A percentile compares a stretch with the other conserved stretches of the same genome.
These are phyloP conservation scores for Apocynum venetum DNA, from an alignment of 257 asterid species.

Conservation along the genomic window DNA sequence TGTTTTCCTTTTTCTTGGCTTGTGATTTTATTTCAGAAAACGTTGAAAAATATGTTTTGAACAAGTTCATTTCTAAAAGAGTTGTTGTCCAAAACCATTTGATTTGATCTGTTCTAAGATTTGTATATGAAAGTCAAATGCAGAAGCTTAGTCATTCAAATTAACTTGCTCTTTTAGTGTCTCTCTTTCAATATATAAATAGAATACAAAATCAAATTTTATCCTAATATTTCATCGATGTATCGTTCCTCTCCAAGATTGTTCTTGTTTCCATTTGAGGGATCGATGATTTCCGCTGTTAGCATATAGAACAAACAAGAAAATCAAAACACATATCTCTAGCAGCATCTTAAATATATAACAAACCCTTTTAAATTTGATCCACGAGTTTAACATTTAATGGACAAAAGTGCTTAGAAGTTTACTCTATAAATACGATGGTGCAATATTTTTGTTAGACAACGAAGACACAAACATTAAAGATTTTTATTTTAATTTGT, in stretches of 20 bases:
- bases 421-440: too few relatives aligned
- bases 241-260: constrained; percentile 5
- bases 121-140: constrained; percentile 1
- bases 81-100: neutral
- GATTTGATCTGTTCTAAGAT: neutral
- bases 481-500: too few relatives aligned
- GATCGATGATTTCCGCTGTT: neutral
- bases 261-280: neutral
- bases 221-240: neutral
- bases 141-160: neutral
- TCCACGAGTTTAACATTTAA: too few relatives aligned
- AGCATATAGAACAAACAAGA: neutral
- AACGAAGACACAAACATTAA: too few relatives aligned
- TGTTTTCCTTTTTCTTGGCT: too few relatives aligned
- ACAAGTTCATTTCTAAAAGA: too few relatives aligned
- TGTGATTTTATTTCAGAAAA: neutral
- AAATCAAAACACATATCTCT: too few relatives aligned
- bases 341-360: too few relatives aligned
- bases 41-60: neutral
- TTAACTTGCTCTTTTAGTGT: neutral
- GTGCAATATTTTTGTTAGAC: too few relatives aligned
- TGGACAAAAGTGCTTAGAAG: too few relatives aligned
- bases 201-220: neutral
- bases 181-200: neutral
- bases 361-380: neutral